Base-by-base conservation (phyloP, 345 rosid genomes). In the Ricinus communis region DNA sequence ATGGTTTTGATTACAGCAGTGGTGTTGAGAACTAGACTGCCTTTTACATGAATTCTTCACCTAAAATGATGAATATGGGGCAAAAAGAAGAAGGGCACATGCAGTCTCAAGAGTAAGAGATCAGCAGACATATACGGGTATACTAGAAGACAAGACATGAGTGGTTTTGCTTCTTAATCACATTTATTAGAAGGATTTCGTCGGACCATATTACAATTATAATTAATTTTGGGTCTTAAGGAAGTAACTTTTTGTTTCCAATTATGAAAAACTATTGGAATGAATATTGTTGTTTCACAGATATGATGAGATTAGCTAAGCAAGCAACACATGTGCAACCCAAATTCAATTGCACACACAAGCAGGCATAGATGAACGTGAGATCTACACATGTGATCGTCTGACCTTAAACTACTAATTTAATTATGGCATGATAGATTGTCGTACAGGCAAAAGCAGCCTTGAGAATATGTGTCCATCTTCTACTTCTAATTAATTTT, bases 361-460 rank as follows among this genome's bases (percentile, higher is more conserved):
- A 43, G 53, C 36, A 56, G 63, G 65, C n/a, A 30, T 40, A 46
- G 19, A n/a, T 58, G 33, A 28, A 45, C 36, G 19, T 45, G 65
- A 69, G 72, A 69, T 58, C 65, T 30, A 31, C 54, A 18, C 36
- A 2, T 5, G 62, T 38, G 6, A 33, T 56, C 25, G n/a, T 56
- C 31, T 56, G 61, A 56, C 22, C 30, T 52, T 52, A 67, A 53
- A 36, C n/a, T 21, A 36, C 50, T 33, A 8, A 15, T 52, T 38
- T 38, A 8, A 43, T 56, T 28, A 28, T 25, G 25, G 40, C 64
- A 27, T 28, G 36, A 56, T 45, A 25, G 24, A 16, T 56, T 69
- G 71, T 68, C 40, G 46, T 22, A 22, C 74, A 62, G 25, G 57
- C 31, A 36, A 51, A 70, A 60, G 66, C 74, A 60, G 66, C 27